A percentile compares a stretch with the other conserved stretches of the same genome.
These are phyloP conservation scores for Angomonas deanei DNA, from an alignment of 208 protist genomes.

Conservation along the genomic window DNA sequence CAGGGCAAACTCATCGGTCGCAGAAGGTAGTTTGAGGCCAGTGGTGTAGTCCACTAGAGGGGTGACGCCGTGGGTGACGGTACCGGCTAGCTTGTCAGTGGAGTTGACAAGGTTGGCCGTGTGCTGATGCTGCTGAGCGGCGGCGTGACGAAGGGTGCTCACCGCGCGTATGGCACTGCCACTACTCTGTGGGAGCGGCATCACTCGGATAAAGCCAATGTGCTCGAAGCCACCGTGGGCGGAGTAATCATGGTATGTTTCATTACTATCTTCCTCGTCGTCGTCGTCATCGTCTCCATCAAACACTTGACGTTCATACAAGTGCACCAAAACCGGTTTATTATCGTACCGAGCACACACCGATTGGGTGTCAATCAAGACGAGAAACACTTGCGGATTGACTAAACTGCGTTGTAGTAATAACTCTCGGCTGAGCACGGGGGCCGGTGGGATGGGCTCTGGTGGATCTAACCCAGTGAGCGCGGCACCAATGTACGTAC, in stretches of 20 bases:
- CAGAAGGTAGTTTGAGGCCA: neutral
- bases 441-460: constrained; percentile 23
- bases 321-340: constrained; percentile 27
- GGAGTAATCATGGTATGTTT: neutral
- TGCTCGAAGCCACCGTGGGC: constrained; percentile 27
- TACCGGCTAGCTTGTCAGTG: constrained; percentile 3
- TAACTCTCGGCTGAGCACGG: constrained; percentile 41
- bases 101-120: neutral
- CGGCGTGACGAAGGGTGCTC: neutral
- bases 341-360: constrained; percentile 15
- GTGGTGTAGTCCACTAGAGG: constrained; percentile 11
- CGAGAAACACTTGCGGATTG: constrained; percentile 46
- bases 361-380: constrained; percentile 46
- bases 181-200: constrained; percentile 4
- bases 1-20: neutral
- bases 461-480: constrained; percentile 10
- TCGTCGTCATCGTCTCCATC: neutral
- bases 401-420: constrained; percentile 52
- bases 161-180: constrained; percentile 5
- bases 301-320: constrained; percentile 24
- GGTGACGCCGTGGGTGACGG: constrained; percentile 8
- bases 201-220: constrained; percentile 56
- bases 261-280: neutral
- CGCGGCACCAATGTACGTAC: neutral
- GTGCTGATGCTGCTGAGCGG: no score